A percentile compares a stretch with the other conserved stretches of the same genome.
These are phyloP conservation scores for Seiridium cupressi DNA, from an alignment of 2,329 filamentous ascomycete species.

Conservation along the genomic window DNA sequence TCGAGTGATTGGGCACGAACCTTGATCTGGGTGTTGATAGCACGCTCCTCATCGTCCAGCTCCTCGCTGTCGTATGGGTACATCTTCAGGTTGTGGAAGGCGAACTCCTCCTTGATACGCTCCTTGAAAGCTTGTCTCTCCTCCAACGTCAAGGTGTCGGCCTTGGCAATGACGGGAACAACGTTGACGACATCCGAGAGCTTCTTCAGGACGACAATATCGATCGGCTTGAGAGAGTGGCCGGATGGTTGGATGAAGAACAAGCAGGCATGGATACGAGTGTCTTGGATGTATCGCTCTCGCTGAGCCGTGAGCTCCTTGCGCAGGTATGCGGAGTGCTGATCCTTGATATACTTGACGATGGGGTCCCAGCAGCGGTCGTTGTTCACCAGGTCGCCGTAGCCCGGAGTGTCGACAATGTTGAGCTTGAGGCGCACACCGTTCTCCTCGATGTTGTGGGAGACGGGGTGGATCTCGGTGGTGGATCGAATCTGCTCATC, in stretches of 20 bases:
- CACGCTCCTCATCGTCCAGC: slow-evolving; percentile 94
- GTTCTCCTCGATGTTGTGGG: slow-evolving; percentile 99
- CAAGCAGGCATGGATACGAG: slow-evolving; percentile 97
- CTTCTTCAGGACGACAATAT: slow-evolving; percentile 99
- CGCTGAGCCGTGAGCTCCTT: slow-evolving; percentile 99
- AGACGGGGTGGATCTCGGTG: slow-evolving; percentile 96
- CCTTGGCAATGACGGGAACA: slow-evolving; percentile 97
- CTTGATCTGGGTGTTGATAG: slow-evolving; percentile 95
- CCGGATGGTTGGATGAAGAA: slow-evolving; percentile 99
- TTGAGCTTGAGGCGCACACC: slow-evolving; percentile 95
- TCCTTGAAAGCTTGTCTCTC: slow-evolving; percentile 97
- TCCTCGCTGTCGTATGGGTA: slow-evolving; percentile 99
- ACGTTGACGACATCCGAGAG: slow-evolving; percentile 99
- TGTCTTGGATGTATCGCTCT: slow-evolving; percentile 99
- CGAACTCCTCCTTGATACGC: slow-evolving; percentile 98
- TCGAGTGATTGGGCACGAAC: slow-evolving; percentile 44
- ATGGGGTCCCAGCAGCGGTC: slow-evolving; percentile 99
- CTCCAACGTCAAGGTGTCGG: slow-evolving; percentile 92
- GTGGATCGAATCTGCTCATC: slow-evolving; percentile 93
- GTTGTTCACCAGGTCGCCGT: slow-evolving; percentile 99
- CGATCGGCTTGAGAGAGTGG: slow-evolving; percentile 97
- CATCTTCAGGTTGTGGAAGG: slow-evolving; percentile 99
- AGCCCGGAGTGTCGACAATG: slow-evolving; percentile 98
- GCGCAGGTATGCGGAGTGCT: slow-evolving; percentile 97
- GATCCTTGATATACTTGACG: slow-evolving; percentile 99